Evolutionary conservation across 164 flowering plant genomes (phyloP), one percentile per base, ranked within the genome.

Genomic region (Magnolia changhungtana): DNA sequence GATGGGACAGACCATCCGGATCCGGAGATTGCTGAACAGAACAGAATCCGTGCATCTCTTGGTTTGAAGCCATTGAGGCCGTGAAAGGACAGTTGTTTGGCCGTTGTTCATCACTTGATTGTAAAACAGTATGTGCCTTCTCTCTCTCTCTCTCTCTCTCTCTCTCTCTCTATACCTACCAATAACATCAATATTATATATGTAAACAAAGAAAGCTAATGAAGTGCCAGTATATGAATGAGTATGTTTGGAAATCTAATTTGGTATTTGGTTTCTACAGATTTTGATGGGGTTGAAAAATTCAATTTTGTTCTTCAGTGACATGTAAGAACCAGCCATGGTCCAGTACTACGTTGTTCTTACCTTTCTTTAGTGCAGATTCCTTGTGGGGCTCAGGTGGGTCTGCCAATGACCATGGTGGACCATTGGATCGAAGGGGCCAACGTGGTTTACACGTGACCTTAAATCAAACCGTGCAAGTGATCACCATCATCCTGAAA

Each of bases 1-100:
- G 98, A 92, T 80, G 98, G 98, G 19, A 92, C 97, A 0, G 98
- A 94, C 74, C 97, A 94, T 77, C 98, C 94, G 2, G 96, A 96
- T 83, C 98, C 99, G 7, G 98, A 94, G 85, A 93, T 94, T 81
- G 98, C 98, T 1, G 99, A 90, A 80, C 87, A 86, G 14, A 96
- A 96, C 81, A 90, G 89, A 80, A 55, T 96, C 6, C 84, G 98
- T 1, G 95, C 95, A 13, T 78, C 89, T 24, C 94, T 93, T 75
- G 98, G 98, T 10, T 63, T 93, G 85, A 89, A 89, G 74, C 98
- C 98, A 2, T 83, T 92, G 87, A 91, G 75, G 70, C 24, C 52
- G 8, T 79, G 68, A 67, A 29, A 50, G 16, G 8, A 20, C 19
- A 61, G 67, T 19, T 8, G 50, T 29, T 68, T 66, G n/a, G 31